A percentile compares a stretch with the other conserved stretches of the same genome.
phyloP scores from a whole-genome alignment of 1,139 yeast species.

The Nakaseomyces delphensis region DNA sequence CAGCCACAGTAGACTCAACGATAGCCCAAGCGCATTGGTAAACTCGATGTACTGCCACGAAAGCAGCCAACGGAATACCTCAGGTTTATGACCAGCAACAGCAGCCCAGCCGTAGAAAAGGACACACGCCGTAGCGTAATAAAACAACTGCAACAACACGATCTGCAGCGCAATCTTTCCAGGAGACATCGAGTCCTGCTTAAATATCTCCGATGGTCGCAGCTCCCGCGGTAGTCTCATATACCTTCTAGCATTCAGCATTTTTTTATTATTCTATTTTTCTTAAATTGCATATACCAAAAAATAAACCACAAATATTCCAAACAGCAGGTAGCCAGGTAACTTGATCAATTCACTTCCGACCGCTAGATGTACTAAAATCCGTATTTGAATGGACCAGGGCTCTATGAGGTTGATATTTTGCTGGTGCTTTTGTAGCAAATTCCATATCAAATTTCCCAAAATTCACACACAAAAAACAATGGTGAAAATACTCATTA shows the following conservation, averaged over 20 bases:
- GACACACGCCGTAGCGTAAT: constrained; percentile 53
- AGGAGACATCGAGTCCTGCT: constrained; percentile 37
- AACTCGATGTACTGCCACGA: constrained; percentile 70
- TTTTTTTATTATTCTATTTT: background rate
- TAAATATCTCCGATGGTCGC: constrained; percentile 29
- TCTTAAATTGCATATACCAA: too few species aligned
- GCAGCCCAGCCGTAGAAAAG: constrained; percentile 50
- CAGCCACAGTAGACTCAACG: constrained; percentile 67
- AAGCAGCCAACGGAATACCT: constrained; percentile 54
- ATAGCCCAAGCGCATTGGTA: constrained; percentile 74
- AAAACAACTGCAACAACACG: constrained; percentile 53
- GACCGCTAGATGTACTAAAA: too few species aligned
- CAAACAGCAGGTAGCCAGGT: too few species aligned
- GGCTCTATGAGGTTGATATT: too few species aligned
- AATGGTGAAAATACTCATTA: too few species aligned
- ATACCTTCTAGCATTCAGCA: constrained; percentile 20
- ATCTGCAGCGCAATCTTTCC: constrained; percentile 45
- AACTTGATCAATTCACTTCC: too few species aligned
- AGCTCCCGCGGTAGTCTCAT: constrained; percentile 27
- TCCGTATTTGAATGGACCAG: too few species aligned
- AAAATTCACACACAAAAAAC: too few species aligned
- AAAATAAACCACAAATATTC: too few species aligned
- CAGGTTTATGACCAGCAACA: constrained; percentile 55
- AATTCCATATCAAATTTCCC: too few species aligned
- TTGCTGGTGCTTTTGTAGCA: too few species aligned